Percentiles rank a stretch among this genome's conserved stretches.
Conservation (phyloP, 768 basidiomycete species). For the Rubroboletus pulcherrimus region DNA sequence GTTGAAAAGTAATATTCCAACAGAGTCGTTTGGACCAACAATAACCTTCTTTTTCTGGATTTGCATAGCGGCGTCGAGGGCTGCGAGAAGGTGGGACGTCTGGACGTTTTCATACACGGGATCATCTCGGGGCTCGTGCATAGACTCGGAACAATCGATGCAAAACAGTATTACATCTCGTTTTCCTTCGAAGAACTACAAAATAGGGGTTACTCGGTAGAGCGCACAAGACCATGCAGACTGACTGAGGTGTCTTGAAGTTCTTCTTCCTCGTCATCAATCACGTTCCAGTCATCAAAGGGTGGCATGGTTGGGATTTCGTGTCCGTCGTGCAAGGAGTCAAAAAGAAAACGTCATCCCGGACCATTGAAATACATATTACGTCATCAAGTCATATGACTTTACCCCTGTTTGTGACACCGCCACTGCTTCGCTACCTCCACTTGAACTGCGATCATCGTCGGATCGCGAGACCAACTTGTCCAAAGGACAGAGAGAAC, state of each 20-base stretch:
- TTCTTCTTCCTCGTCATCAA: slow-evolving; percentile 82
- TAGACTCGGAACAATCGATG: slow-evolving; percentile 90
- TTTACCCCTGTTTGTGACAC: slow-evolving; percentile 1
- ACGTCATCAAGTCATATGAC: slow-evolving; percentile 24
- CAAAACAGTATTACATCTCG: slow-evolving; percentile 91
- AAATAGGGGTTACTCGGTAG: slow-evolving; percentile 14
- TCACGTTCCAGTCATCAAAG: slow-evolving; percentile 77
- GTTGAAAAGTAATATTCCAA: slow-evolving; percentile 91
- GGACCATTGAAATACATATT: slow-evolving; percentile 18
- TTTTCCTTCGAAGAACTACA: slow-evolving; percentile 64
- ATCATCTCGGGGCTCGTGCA: slow-evolving; percentile 72
- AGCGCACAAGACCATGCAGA: slow-evolving; percentile 9
- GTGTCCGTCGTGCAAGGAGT: not conserved
- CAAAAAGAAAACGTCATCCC: not conserved
- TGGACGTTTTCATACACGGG: slow-evolving; percentile 60
- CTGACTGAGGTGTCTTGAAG: slow-evolving; percentile 64
- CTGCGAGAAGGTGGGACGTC: slow-evolving; percentile 73
- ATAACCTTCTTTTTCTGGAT: slow-evolving; percentile 90
- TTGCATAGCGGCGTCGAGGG: slow-evolving; percentile 79
- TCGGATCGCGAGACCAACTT: not conserved
- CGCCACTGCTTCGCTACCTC: not conserved
- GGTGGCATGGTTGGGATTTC: slow-evolving; percentile 45
- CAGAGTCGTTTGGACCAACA: slow-evolving; percentile 80
- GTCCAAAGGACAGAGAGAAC: not conserved
- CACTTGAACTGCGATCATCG: not conserved